phyloP scores from a whole-genome alignment of 2,329 filamentous ascomycete genomes.

The Dendrostoma leiphaemia region DNA sequence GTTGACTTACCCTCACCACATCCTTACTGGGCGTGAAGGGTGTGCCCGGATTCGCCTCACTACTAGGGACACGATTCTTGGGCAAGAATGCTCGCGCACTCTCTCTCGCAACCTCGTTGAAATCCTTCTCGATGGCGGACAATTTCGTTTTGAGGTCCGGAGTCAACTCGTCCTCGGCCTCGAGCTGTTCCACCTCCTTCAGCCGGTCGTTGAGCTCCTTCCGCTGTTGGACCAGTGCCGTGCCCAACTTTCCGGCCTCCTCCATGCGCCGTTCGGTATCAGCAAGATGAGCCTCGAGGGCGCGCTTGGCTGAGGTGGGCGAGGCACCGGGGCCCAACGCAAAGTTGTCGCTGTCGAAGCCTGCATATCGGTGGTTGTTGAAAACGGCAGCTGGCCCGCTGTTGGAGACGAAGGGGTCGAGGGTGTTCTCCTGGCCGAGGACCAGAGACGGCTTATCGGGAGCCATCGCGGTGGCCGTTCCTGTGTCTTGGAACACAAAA shows the following conservation, averaged over 20 bases:
- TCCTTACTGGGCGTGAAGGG: conserved; percentile 53
- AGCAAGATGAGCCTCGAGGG: conserved; percentile 84
- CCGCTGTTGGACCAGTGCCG: conserved; percentile 81
- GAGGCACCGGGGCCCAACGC: conserved; percentile 74
- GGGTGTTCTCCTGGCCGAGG: conserved; percentile 32
- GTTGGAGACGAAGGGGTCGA: conserved; percentile 59
- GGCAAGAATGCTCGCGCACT: conserved; percentile 84
- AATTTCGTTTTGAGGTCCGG: conserved; percentile 81
- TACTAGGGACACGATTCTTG: conserved; percentile 76
- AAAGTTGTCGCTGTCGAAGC: conserved; percentile 79
- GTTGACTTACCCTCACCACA: conserved; percentile 53
- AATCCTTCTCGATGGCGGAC: conserved; percentile 86
- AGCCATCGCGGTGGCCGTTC: conserved; percentile 43
- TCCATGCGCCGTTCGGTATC: conserved; percentile 91
- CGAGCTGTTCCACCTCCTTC: conserved; percentile 77
- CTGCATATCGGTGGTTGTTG: conserved; percentile 69
- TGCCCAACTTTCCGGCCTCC: conserved; percentile 86
- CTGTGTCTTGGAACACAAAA: conserved; percentile 20
- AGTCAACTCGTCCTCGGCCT: conserved; percentile 74
- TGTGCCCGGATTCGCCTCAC: conserved; percentile 54
- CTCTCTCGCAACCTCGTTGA: conserved; percentile 88
- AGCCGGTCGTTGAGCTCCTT: conserved; percentile 79
- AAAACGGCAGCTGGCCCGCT: conserved; percentile 36
- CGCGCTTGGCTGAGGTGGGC: conserved; percentile 81
- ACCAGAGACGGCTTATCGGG: conserved; percentile 41